Evolutionary conservation across 352 stramenopile species (phyloP).

Genomic region (Phytophthora vignae): DNA sequence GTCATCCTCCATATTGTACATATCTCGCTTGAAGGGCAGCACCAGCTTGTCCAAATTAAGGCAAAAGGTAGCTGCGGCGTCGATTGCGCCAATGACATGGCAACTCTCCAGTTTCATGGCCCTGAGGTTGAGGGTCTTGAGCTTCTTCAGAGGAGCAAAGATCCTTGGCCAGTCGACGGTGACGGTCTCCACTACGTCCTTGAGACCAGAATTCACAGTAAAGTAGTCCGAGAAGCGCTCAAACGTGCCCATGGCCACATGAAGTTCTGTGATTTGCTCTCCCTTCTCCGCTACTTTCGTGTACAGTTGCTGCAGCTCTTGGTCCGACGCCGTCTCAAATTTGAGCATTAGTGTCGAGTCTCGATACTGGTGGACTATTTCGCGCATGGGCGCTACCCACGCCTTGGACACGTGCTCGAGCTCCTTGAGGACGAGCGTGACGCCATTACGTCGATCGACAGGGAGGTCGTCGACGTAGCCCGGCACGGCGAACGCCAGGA

Average conservation of each 20-base stretch:
- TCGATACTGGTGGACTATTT: conserved; percentile 23
- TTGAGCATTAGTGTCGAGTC: conserved; percentile 26
- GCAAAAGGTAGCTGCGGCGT: conserved; percentile 28
- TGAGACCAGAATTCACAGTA: not conserved
- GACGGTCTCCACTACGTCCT: conserved; percentile 20
- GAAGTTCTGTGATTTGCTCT: conserved; percentile 29
- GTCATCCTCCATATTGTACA: not conserved
- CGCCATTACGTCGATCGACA: not conserved
- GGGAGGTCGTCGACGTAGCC: conserved; percentile 17
- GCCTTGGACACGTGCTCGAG: conserved; percentile 35
- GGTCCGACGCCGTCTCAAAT: conserved; percentile 24
- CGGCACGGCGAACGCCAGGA: conserved; percentile 39
- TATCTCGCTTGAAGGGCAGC: conserved; percentile 15
- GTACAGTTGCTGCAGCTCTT: conserved; percentile 19
- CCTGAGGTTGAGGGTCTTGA: conserved; percentile 33
- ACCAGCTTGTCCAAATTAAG: conserved; percentile 27
- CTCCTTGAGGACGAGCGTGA: conserved; percentile 12
- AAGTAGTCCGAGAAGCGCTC: conserved; percentile 11
- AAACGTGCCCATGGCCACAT: conserved; percentile 32
- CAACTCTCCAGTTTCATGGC: conserved; percentile 24
- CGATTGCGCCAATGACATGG: conserved; percentile 19
- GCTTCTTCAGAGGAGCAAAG: conserved; percentile 14
- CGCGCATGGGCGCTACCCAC: conserved; percentile 33
- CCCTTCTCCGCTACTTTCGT: conserved; percentile 15
- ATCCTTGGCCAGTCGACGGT: conserved; percentile 25